Base-by-base conservation (phyloP, 495 filamentous ascomycete species). In the Daldinia concentrica region DNA sequence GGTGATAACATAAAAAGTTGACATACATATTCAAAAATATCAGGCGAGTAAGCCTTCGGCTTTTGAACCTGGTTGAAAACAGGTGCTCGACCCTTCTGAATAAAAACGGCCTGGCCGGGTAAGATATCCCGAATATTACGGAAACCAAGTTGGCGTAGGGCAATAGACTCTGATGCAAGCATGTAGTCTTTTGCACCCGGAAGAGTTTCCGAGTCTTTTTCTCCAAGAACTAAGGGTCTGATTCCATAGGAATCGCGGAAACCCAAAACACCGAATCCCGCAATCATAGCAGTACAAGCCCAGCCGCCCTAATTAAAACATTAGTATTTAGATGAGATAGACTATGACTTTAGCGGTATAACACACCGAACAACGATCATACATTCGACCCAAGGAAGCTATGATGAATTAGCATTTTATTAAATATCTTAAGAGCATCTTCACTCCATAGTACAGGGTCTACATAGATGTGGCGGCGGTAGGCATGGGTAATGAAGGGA, bases 101-200 rank as follows among this genome's bases (percentile, higher is more conserved):
- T 92, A 74, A 99, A 94, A 59, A 98, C 94, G 22, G 96, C 96
- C 81, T 98, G 88, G 39, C 95, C 95, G 4, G 96, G 96, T 36
- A 90, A 80, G 66, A 98, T 93, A 76, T 98, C 94, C 39, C 84
- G 79, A 71, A 97, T 92, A 76, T 93, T 85, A 24, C 79, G 82
- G 84, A 97, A 98, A 19, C 93, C 95, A 34, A 96, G 88, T 74
- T 97, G 94, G 60, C 90, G 87, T 45, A 99, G 83, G 55, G 95
- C 95, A 65, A 98, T 92, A 34, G 92, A 95, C 80, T 99, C 95
- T n/a, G 93, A 97, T 0, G 95, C 92, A 84, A 99, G 89, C 92
- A 98, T 96, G 82, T 98, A 99, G 81, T 98, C 95, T 59, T 77
- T 92, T 22, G 91, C 91, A 0, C 88, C 85, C 59, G 85, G 83